phyloP scores from a whole-genome alignment of 1,284 basidiomycete genomes.

The Puccinia brachypodii region DNA sequence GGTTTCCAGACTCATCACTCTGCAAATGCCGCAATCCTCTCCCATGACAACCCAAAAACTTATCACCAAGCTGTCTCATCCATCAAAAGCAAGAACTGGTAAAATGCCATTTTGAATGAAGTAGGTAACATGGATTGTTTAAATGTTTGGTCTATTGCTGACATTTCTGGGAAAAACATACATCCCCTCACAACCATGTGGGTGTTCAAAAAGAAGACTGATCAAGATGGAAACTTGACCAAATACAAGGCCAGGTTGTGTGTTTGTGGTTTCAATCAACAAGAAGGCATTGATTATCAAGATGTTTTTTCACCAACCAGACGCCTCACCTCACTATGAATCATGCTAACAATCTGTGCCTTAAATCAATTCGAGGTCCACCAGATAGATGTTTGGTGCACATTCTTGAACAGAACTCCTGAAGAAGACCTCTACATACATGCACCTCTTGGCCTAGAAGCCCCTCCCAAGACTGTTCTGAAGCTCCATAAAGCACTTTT shows the following conservation, averaged over 20 bases:
- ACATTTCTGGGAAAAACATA: no score
- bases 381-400: conserved; percentile 5
- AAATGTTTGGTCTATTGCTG: no score
- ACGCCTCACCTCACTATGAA: not conserved
- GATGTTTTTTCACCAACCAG: conserved; percentile 12
- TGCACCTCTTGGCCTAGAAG: not conserved
- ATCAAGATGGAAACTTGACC: conserved; percentile 1
- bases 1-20: no score
- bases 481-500: conserved; percentile 14
- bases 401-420: not conserved
- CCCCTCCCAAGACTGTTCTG: not conserved
- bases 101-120: no score
- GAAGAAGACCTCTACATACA: conserved; percentile 14
- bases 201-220: conserved; percentile 10
- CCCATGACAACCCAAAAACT: no score
- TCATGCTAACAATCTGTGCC: not conserved
- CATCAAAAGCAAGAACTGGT: no score
- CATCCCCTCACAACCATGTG: conserved; percentile 13
- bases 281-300: conserved; percentile 14
- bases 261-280: not conserved
- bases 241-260: conserved; percentile 12
- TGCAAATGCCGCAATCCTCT: no score
- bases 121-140: no score
- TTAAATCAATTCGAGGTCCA: not conserved
- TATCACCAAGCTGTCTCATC: no score